phyloP scores from a whole-genome alignment of 108 stramenopile species.

The Phaeodactylum tricornutum region DNA sequence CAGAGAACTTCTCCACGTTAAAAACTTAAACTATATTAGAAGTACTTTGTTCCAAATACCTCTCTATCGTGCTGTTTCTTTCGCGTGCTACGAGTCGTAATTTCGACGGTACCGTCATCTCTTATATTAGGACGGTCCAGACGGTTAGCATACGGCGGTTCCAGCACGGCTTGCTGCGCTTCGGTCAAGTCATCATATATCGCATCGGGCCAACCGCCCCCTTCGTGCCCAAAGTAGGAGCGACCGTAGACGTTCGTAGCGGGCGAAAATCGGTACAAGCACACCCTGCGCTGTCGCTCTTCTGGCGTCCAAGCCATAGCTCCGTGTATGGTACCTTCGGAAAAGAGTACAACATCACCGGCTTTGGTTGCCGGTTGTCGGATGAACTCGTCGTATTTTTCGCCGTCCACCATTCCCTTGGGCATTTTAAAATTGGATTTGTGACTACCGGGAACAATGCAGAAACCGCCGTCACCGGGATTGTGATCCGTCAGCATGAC shows the following conservation, averaged over 20 bases:
- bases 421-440: constrained; percentile 87
- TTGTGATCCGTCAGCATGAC: constrained; percentile 82
- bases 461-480: constrained; percentile 82
- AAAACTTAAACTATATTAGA: no score
- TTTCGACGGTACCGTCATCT: constrained; percentile 49
- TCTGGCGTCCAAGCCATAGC: constrained; percentile 71
- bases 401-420: constrained; percentile 76
- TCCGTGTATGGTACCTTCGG: constrained; percentile 89
- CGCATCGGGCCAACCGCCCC: constrained; percentile 60
- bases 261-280: constrained; percentile 81
- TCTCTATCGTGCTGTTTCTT: constrained; percentile 78
- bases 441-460: constrained; percentile 87
- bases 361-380: constrained; percentile 83
- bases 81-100: constrained; percentile 54
- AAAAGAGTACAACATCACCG: constrained; percentile 86
- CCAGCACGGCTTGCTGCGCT: constrained; percentile 75
- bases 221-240: constrained; percentile 75
- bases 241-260: constrained; percentile 76
- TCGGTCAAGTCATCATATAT: constrained; percentile 74
- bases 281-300: constrained; percentile 49
- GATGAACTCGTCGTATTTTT: constrained; percentile 60
- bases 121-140: constrained; percentile 73
- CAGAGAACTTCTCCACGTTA: no score
- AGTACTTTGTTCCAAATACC: constrained; percentile 85
- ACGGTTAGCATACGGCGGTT: constrained; percentile 84